phyloP scores from a whole-genome alignment of 164 flowering plant species.

The Malania oleifera region DNA sequence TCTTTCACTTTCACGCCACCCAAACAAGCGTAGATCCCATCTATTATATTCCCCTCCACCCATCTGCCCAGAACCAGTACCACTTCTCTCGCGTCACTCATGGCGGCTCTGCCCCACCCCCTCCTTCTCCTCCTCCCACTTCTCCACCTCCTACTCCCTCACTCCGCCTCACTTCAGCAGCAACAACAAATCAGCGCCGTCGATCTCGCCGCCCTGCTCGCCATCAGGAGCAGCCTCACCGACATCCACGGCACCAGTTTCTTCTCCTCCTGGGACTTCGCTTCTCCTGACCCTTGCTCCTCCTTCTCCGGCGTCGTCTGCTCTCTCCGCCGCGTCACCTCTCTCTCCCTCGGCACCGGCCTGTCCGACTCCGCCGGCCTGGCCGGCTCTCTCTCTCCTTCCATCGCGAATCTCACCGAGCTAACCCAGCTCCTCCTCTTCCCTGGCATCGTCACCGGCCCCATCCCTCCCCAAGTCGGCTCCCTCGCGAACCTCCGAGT shows the following conservation, averaged over 20 bases:
- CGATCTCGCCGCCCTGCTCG: constrained; percentile 35
- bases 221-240: constrained; percentile 36
- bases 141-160: neutral
- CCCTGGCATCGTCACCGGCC: constrained; percentile 65
- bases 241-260: constrained; percentile 36
- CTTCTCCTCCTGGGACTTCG: constrained; percentile 67
- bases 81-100: neutral
- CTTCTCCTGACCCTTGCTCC: constrained; percentile 49
- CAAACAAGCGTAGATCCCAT: too few species aligned
- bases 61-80: too few species aligned
- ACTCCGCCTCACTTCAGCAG: constrained; percentile 4
- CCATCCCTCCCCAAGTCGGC: constrained; percentile 49
- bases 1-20: too few species aligned
- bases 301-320: constrained; percentile 55
- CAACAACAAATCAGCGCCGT: constrained; percentile 15
- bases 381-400: constrained; percentile 47
- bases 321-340: constrained; percentile 33
- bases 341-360: constrained; percentile 58
- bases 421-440: constrained; percentile 53
- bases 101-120: neutral
- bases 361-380: constrained; percentile 55
- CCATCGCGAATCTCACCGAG: constrained; percentile 39
- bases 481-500: constrained; percentile 48
- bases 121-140: neutral
- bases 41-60: too few species aligned